Base-by-base conservation (phyloP, 2,329 filamentous ascomycete species). In the Camillea tinctor region DNA sequence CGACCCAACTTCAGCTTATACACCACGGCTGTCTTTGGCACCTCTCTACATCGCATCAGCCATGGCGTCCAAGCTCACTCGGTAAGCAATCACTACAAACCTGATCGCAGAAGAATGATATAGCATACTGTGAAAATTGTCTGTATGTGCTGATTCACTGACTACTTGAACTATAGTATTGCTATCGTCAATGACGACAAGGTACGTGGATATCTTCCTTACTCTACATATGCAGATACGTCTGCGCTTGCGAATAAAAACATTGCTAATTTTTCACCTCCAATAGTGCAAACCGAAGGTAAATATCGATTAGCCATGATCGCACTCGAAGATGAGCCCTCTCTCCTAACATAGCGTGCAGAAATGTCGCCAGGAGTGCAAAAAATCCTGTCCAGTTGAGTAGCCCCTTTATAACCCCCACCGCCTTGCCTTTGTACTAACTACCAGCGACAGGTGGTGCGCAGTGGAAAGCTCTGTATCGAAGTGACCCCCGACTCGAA, bases 281-380 rank as follows among this genome's bases (percentile, higher is more conserved):
- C 57, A 54, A 78, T 73, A 93, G 90, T 94, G 91, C 85, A 95
- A 95, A 77, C 91, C 91, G 61, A 94, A 93, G 85, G 90, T 91
- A 82, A 61, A 61, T 59, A 52, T 62, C 57, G 53, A 63, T 50
- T 65, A 60, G 69, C 48, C 50, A n/a, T n/a, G 13, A 50, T 44
- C 23, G 26, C 20, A 22, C 55, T 23, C 21, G 19, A 9, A 40
- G 23, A 26, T 30, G 7, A 30, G 26, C 8, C 26, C 3, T 51
- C 40, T 24, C 23, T 40, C 24, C 60, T 66, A 60, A 65, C 56
- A 13, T 19, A 36, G 49, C 51, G 22, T 1, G 15, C 54, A 93
- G 90, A 98, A 98, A 92, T 98, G 95, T 79, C 89, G 94, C 69
- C 94, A 97, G 82, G 95, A 99, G 80, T 99, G 95, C 85, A 98